These are phyloP conservation scores for Ramularia endophylla DNA, from an alignment of 2,329 filamentous ascomycete species.

Conservation along the genomic window DNA sequence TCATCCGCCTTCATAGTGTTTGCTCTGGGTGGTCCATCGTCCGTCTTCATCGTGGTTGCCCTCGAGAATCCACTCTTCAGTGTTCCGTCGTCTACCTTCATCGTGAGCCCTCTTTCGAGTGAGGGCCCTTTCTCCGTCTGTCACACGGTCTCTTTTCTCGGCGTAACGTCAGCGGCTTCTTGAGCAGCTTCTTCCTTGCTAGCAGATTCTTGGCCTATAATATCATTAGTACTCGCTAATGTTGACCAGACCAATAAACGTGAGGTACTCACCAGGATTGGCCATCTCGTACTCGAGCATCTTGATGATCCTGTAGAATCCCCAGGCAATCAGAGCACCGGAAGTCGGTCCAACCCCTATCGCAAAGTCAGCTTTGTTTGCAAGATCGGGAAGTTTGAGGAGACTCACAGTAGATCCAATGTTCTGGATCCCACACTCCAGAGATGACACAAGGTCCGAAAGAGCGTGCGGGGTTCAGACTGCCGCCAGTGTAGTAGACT, in stretches of 20 bases:
- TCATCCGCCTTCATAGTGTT: no score
- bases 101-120: no score
- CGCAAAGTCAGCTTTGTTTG: constrained; percentile 2
- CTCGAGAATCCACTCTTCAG: background rate
- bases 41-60: no score
- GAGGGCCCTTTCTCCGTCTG: no score
- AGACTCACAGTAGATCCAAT: constrained; percentile 22
- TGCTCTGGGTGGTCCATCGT: background rate
- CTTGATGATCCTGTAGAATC: constrained; percentile 32
- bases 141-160: constrained; percentile 14
- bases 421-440: constrained; percentile 19
- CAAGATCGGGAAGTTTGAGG: background rate
- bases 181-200: constrained; percentile 18
- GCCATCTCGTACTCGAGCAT: constrained; percentile 31
- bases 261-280: constrained; percentile 18
- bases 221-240: no score
- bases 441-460: constrained; percentile 28
- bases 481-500: constrained; percentile 34
- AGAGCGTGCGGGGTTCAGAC: constrained; percentile 32
- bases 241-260: no score
- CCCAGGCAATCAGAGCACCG: constrained; percentile 27
- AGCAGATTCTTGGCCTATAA: constrained; percentile 11
- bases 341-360: constrained; percentile 27
- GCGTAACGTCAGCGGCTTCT: constrained; percentile 17
- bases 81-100: background rate